Evolutionary conservation across 176 grass and related monocot genomes (phyloP), one percentile per base, ranked within the genome.

Genomic region (Oryza rufipogon): DNA sequence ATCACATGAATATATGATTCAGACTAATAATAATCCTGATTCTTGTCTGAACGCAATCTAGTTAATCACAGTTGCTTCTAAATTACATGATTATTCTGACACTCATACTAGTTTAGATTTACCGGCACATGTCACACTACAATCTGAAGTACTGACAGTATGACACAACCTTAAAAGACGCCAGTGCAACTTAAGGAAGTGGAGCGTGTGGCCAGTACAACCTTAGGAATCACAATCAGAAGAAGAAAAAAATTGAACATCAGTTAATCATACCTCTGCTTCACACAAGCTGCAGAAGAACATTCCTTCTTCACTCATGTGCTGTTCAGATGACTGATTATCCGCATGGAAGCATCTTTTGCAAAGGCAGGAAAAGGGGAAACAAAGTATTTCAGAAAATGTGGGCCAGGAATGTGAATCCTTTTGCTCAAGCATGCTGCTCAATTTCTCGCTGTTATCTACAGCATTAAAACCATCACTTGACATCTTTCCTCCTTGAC

Each of bases 261-360:
- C 11, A 41, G 5, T 36, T 71, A 26, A 44, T n/a, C 28, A 39
- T 95, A 98, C 96, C 96, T 96, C 93, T 56, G 89, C 96, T 86
- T 99, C 93, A 56, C 96, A 99, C 32, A 96, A 63, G 84, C 96
- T 99, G 82, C 93, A 99, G 84, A 96, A 99, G 72, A 99, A 96
- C 91, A 95, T 92, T 75, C 93, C 96, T 26, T 96, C 93, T 78
- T 99, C 96, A 63, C 91, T 88, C 71, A 75, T 79, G 69, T 94
- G 68, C 2, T 93, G 85, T 67, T 95, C 96, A 82, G 93, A 94
- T 60, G 67, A 84, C 26, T 89, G 80, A 54, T 87, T 83, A 39
- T 80, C 72, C 7, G 45, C 28, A 85, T 81, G 81, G 51, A 84
- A 38, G 63, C 89, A 95, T 80, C 28, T 71, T 44, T 93, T 88